Percentiles rank a stretch among this genome's conserved stretches.
These are phyloP conservation scores for Leccinum fuscescens DNA, from an alignment of 1,284 basidiomycete species.

Conservation along the genomic window DNA sequence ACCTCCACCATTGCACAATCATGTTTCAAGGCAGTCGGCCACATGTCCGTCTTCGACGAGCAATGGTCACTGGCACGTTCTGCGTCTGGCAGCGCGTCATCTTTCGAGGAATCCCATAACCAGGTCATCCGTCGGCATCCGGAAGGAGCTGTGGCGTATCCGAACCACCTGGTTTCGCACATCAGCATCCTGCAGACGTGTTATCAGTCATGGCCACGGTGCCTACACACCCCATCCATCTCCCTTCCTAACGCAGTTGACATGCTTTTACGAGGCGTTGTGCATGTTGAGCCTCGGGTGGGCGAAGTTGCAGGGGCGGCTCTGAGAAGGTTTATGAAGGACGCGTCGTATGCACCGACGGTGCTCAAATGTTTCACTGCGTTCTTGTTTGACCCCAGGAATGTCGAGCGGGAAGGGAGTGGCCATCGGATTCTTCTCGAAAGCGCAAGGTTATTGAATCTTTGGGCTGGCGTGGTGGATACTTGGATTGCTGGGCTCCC, in stretches of 20 bases:
- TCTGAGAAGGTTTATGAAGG: conserved; percentile 72
- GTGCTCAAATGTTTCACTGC: conserved; percentile 71
- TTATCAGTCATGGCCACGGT: conserved; percentile 86
- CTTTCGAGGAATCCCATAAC: conserved; percentile 69
- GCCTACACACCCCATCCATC: conserved; percentile 53
- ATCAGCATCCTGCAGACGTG: conserved; percentile 77
- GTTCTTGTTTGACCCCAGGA: conserved; percentile 75
- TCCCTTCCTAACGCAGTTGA: conserved; percentile 68
- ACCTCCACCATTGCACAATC: conserved; percentile 62
- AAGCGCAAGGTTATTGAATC: conserved; percentile 57
- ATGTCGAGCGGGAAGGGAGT: conserved; percentile 67
- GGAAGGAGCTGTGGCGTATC: conserved; percentile 73
- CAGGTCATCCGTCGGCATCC: conserved; percentile 66
- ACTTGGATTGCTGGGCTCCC: conserved; percentile 58
- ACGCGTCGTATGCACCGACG: conserved; percentile 54
- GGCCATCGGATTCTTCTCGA: conserved; percentile 66
- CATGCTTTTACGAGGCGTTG: conserved; percentile 77
- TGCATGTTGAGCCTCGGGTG: conserved; percentile 81
- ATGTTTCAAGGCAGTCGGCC: conserved; percentile 70
- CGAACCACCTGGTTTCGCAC: conserved; percentile 58
- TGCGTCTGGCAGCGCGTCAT: conserved; percentile 39
- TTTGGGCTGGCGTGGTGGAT: conserved; percentile 79
- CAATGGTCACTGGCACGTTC: conserved; percentile 64
- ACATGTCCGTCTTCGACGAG: conserved; percentile 84
- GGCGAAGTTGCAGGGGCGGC: conserved; percentile 70